phyloP scores from a whole-genome alignment of 169 alveolate genomes.

The Plasmodium gallinaceum region DNA sequence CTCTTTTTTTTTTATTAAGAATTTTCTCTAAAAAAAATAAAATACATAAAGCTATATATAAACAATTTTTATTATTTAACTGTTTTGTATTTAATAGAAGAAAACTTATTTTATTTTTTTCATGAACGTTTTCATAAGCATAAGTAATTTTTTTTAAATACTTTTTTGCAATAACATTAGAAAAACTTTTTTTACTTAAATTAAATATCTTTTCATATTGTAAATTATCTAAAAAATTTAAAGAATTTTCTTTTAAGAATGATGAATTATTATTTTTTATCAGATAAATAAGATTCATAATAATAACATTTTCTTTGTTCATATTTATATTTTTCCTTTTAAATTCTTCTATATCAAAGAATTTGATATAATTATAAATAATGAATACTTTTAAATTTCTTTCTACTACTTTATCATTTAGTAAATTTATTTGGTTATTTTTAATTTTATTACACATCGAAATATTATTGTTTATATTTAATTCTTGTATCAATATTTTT shows the following conservation, averaged over 20 bases:
- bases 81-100: slow-evolving; percentile 46
- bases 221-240: slow-evolving; percentile 8
- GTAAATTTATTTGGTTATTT: slow-evolving; percentile 31
- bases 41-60: slow-evolving; percentile 49
- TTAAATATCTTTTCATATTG: slow-evolving; percentile 26
- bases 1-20: slow-evolving; percentile 17
- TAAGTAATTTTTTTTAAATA: slow-evolving; percentile 29
- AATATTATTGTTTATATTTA: background rate
- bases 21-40: slow-evolving; percentile 35
- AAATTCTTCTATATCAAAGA: slow-evolving; percentile 12
- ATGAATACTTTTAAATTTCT: slow-evolving; percentile 17
- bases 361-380: slow-evolving; percentile 7
- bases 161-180: slow-evolving; percentile 26
- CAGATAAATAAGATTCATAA: slow-evolving; percentile 38
- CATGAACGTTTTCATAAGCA: slow-evolving; percentile 27
- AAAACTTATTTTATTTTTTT: slow-evolving; percentile 41
- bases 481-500: slow-evolving; percentile 6
- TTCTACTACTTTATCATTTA: slow-evolving; percentile 19
- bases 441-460: slow-evolving; percentile 12
- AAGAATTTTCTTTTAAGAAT: no score
- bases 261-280: slow-evolving; percentile 22
- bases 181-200: slow-evolving; percentile 5
- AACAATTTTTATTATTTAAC: slow-evolving; percentile 43
- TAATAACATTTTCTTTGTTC: slow-evolving; percentile 40
- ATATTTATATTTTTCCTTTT: slow-evolving; percentile 8